Base-by-base conservation (phyloP, 225 moss, liverwort and hornwort genomes). In the Lunularia cruciata region DNA sequence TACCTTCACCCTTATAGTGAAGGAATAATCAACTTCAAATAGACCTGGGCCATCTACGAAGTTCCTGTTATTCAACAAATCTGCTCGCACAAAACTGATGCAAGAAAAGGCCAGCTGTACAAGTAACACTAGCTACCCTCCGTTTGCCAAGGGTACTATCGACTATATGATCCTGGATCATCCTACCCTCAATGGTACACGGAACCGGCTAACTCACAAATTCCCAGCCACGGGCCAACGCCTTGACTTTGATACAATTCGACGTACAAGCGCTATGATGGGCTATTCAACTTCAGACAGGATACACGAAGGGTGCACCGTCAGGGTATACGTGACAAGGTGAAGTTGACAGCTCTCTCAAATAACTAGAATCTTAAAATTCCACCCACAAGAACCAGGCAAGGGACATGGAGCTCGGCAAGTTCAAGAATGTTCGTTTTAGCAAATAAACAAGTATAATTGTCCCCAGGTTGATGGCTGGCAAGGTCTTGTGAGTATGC, bases 121-220 rank as follows among this genome's bases (percentile, higher is more conserved):
- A 67, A 52, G 14, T 52, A 67, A 63, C 47, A 51, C 66, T 67
- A 67, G 43, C 23, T 49, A 35, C 66, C 66, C 66, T n/a, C n/a
- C 49, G 43, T 25, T 67, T 49, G 20, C 22, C 35, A 49, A 23
- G 67, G 67, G 51, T 25, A 67, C 52, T n/a, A 67, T 47, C 66
- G 33, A 10, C 47, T 67, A 67, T 51, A 53, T 36, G 23, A 34
- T 47, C 28, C 67, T 67, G 52, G 36, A 52, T 12, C 22, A 33
- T 53, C 51, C 67, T 52, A 53, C 34, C 67, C 27, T 52, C 49
- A 49, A 35, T 67, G 67, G 30, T 67, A 52, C 51, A 52, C 23
- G 36, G 36, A 67, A 23, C 8, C 67, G 15, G 49, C 67, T 67
- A 51, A 32, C 67, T 37, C 31, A 67, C 63, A 67, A 36, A n/a